Base-by-base conservation (phyloP, 352 stramenopile genomes). In the Pythium guiyangense region DNA sequence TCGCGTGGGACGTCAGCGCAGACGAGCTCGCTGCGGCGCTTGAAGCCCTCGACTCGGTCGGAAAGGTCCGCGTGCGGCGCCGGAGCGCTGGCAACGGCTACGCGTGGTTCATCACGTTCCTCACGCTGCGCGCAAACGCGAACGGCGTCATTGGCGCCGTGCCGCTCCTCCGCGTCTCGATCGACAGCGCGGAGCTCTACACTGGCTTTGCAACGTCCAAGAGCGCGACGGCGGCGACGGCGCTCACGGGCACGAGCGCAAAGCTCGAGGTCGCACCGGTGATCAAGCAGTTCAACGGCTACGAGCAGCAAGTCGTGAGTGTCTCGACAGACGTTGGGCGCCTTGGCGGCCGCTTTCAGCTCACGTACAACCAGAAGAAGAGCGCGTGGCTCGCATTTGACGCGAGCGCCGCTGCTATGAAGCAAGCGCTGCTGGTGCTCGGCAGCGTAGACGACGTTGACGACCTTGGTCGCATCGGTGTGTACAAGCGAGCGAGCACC, bases 221-320 rank as follows among this genome's bases (percentile, higher is more conserved):
- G 56, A 64, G 43, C 10, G 66, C 66, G 20, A 62, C 64, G 0
- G 43, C 53, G 3, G 55, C 60, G 11, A 83, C 65, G 2, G 68
- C 77, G 1, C 54, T 98, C 18, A 83, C 58, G 14, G 92, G 92
- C 11, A 96, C 84, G 9, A 80, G 76, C 49, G 89, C 81, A 4
- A 77, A 73, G 47, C 48, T 98, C 12, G 70, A 82, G 12, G 77
- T 92, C 18, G 69, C 72, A 6, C 92, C 89, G 2, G 72, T 95
- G 37, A 85, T 98, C 6, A 68, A 87, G 18, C 86, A 80, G 11
- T 96, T 92, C 63, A 91, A 95, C 20, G 95, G 96, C 6, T 98
- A 85, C 53, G 93, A 97, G 35, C 88, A 98, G 61, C 95, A 98
- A 56, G 80, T 77, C 6, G 62, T 98, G 3, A 86, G 70, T 4